Base-by-base conservation (phyloP, 768 basidiomycete species). In the Pleurotus tuoliensis region DNA sequence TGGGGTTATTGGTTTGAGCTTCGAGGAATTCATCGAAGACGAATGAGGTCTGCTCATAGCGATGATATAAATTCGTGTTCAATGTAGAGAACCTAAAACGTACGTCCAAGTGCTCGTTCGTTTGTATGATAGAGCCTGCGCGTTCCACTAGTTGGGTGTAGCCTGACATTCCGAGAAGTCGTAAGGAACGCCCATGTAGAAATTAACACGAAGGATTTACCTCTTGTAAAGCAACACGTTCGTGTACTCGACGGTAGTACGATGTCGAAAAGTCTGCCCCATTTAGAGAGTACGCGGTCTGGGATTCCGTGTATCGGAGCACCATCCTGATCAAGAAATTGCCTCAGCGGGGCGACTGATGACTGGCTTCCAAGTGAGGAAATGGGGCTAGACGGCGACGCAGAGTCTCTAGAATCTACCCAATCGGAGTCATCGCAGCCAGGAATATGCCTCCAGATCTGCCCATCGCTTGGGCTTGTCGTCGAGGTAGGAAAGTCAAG, bases 211-310 rank as follows among this genome's bases (percentile, higher is more conserved):
- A 15, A 45, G 11, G n/a, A 55, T 59, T 9, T 61, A 89, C 90
- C 88, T 71, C 90, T 73, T 15, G 90, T 92, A 66, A 93, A 92
- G 67, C 91, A 93, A 61, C 91, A 92, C 1, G 82, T 83, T 45
- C 87, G 74, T 38, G 66, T 69, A 25, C 81, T 71, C 8, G 82
- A 83, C 0, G 88, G 87, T 8, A 79, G 65, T 9, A 90, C 87
- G 46, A 93, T 90, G 60, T 92, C 91, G 63, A 92, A 92, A 22
- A 92, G 69, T 24, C 84, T 76, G 3, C 88, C 90, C 87, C 90
- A 92, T 70, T 86, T 90, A 60, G 67, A 62, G 3, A 93, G 69
- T 16, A 89, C 76, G 54, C 79, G 83, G 52, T 86, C 82, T 2
- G 87, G 80, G 9, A 92, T 74, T 18, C 63, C 67, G 59, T 69